Evolutionary conservation across 2,329 filamentous ascomycete species (phyloP).

Genomic region (Aspergillus pseudotamarii): DNA sequence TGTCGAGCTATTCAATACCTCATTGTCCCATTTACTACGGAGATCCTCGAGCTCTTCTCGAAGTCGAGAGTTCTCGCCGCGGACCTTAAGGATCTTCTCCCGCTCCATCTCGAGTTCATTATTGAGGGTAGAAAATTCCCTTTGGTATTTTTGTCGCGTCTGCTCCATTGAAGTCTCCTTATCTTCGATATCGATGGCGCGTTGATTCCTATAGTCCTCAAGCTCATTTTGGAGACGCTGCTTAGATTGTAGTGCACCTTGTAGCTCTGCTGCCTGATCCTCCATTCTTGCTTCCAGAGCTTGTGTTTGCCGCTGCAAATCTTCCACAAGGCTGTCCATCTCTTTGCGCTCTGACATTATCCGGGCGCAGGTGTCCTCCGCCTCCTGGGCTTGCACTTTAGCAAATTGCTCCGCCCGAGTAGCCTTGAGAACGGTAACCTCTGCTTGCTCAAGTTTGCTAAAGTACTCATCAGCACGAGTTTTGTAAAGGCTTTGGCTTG

Average conservation of each 20-base stretch:
- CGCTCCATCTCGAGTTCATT: slow-evolving; percentile 92
- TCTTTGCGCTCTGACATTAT: slow-evolving; percentile 91
- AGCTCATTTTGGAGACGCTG: slow-evolving; percentile 95
- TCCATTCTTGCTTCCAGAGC: slow-evolving; percentile 88
- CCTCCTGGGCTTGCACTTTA: slow-evolving; percentile 83
- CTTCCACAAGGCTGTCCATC: slow-evolving; percentile 84
- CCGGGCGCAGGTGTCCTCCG: slow-evolving; percentile 85
- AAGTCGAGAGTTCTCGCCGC: slow-evolving; percentile 81
- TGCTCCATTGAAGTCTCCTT: slow-evolving; percentile 96
- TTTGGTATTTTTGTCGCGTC: slow-evolving; percentile 95
- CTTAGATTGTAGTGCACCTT: slow-evolving; percentile 83
- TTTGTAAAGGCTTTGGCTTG: slow-evolving; percentile 88
- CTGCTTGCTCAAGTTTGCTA: slow-evolving; percentile 92
- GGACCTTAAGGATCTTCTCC: slow-evolving; percentile 81
- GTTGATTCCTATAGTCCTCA: slow-evolving; percentile 93
- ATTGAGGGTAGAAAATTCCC: slow-evolving; percentile 83
- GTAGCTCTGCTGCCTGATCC: slow-evolving; percentile 86
- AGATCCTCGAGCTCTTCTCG: slow-evolving; percentile 96
- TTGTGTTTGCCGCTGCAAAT: slow-evolving; percentile 86
- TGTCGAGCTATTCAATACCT: slow-evolving; percentile 94
- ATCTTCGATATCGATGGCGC: slow-evolving; percentile 94
- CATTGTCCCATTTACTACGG: slow-evolving; percentile 95
- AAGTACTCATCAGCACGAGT: slow-evolving; percentile 94
- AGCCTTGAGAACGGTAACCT: slow-evolving; percentile 92
- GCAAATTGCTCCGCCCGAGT: slow-evolving; percentile 91